Evolutionary conservation across 208 protist genomes (phyloP), one percentile per base, ranked within the genome.

Genomic region (Phytomonas francai): DNA sequence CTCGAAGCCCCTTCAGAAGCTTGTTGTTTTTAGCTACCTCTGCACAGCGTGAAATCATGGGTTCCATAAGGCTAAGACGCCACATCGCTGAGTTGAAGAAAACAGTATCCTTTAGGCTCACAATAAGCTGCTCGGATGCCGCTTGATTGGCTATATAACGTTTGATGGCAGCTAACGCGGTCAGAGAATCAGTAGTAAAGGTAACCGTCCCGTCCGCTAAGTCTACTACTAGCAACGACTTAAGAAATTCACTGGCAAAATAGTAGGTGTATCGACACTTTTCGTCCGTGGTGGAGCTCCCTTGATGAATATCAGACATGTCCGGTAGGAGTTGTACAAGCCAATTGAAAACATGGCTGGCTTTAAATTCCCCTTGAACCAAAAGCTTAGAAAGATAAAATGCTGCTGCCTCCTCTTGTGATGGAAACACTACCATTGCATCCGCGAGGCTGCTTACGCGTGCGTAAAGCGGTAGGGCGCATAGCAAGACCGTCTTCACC

Each of bases 1-100:
- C 85, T 14, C 75, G 81, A 34, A 94, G 73, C 2, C 81, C 89
- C 22, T 85, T 76, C 28, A 94, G 73, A 22, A 92, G 74, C 64
- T 72, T 65, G 31, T 69, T 63, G 9, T 76, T 70, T 28, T 65
- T 70, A 32, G 62, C 62, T 29, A 67, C 75, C 61, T 66, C 80
- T 22, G 83, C 75, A 58, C 76, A 77, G 6, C 68, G 60, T 34
- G 61, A 63, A 63, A 94, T 83, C 14, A 71, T 59, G 30, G 84
- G 79, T 63, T 81, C 70, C 27, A 94, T 72, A 63, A 67, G 73
- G 34, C 70, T 65, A 14, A 94, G 73, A 12, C 74, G 73, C 6
- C 71, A 70, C 49, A 68, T 68, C 12, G 72, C 78, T 1, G 84
- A 82, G 12, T 73, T 69, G 56, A 73, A 86, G 12, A 78, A 73